These are phyloP conservation scores for Globisporangium recalcitrans DNA, from an alignment of 352 stramenopile genomes.

Conservation along the genomic window DNA sequence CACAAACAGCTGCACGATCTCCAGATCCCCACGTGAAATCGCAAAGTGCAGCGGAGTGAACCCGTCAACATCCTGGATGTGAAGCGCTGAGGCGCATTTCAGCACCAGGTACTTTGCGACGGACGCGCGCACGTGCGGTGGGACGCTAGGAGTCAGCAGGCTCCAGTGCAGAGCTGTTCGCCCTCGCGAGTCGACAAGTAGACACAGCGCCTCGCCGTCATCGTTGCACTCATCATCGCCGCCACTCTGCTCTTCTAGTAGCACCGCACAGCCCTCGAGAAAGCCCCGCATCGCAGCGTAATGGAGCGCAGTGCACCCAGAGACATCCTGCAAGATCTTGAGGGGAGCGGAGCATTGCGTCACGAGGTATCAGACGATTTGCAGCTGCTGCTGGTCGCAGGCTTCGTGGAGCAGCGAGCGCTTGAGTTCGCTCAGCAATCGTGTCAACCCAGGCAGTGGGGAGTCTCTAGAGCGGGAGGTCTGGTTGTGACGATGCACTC, in stretches of 20 bases:
- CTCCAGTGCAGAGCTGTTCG: slow-evolving; percentile 53
- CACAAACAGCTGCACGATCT: slow-evolving; percentile 40
- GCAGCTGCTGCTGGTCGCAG: slow-evolving; percentile 25
- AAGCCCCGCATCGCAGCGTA: slow-evolving; percentile 35
- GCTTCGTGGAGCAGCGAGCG: slow-evolving; percentile 59
- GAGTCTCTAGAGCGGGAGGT: background rate
- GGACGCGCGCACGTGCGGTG: background rate
- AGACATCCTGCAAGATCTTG: slow-evolving; percentile 24
- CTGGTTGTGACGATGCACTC: slow-evolving; percentile 17
- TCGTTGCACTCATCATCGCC: background rate
- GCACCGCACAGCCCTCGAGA: slow-evolving; percentile 37
- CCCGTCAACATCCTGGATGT: slow-evolving; percentile 36
- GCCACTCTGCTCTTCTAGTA: slow-evolving; percentile 23
- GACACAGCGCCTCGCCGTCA: slow-evolving; percentile 21
- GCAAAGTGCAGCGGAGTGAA: slow-evolving; percentile 44
- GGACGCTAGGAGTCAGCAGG: slow-evolving; percentile 15
- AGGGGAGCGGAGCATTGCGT: background rate
- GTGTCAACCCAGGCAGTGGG: no score
- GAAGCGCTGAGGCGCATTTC: slow-evolving; percentile 26
- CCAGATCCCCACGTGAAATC: slow-evolving; percentile 25
- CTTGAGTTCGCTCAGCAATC: slow-evolving; percentile 24
- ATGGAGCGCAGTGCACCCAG: slow-evolving; percentile 45
- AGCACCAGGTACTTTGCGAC: slow-evolving; percentile 27
- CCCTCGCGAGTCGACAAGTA: slow-evolving; percentile 33
- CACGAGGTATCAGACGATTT: slow-evolving; percentile 29